Base-by-base conservation (phyloP, 129 eudicot species). In the Centaurea solstitialis region DNA sequence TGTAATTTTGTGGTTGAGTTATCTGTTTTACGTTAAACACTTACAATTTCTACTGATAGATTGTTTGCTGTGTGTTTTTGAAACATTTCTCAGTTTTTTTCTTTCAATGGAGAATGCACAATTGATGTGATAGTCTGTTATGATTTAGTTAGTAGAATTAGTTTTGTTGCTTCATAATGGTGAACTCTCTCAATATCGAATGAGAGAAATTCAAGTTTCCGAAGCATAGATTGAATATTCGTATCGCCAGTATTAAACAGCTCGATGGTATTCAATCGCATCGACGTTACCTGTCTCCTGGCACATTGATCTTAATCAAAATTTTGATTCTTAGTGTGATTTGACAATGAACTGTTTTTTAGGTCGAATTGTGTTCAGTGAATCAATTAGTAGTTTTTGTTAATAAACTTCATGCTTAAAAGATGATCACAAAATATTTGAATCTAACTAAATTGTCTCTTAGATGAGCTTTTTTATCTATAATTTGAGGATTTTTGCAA, bases 191-290 rank as follows among this genome's bases (percentile, higher is more conserved):
- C 76, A 81, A 57, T 45, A 3, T 22, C 28, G 20, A 80, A 64
- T 80, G 85, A 47, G 85, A 75, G 80, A 81, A 75, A 23, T 75
- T 74, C 85, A 81, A 81, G 85, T 81, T 75, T 81, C 76, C 85
- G 85, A 70, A 81, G 85, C 85, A 81, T 81, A 81, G 9, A 81
- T 75, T 75, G 26, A 68, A 23, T 15, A 41, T 59, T 70, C 26
- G 21, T 18, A 21, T 28, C 4, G 11, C 82, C 86, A 81, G 80
- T 68, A 81, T 81, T 81, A 67, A 81, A 81, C 80, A 81, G 80
- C 85, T 81, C 71, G 59, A 33, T 75, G 85, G 76, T 23, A 15
- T 75, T 7, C 64, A 75, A 81, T 81, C 70, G 22, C 76, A 45
- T 81, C 30, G 76, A 47, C 9, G 80, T 74, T 81, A 81, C 85